Percentiles rank a stretch among this genome's conserved stretches.
These are phyloP conservation scores for Starmerella powellii DNA, from an alignment of 805 yeast genomes.

Conservation along the genomic window DNA sequence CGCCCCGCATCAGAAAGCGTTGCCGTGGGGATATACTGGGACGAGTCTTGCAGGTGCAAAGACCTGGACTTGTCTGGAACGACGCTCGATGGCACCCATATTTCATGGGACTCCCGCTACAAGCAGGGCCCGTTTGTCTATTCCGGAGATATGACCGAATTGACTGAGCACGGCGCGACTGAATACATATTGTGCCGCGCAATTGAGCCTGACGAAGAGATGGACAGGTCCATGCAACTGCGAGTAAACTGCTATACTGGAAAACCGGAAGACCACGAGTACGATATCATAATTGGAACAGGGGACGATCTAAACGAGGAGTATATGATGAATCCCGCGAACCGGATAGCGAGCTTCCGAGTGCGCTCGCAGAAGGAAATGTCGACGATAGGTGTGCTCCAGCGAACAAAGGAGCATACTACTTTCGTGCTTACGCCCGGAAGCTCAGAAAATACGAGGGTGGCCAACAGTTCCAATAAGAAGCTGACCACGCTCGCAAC, in stretches of 20 bases:
- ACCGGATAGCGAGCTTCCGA: neutral
- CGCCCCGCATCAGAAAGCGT: neutral
- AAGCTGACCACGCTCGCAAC: neutral
- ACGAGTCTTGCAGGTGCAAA: neutral
- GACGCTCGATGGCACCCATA: neutral
- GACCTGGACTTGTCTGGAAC: conserved; percentile 1
- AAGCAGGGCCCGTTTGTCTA: neutral
- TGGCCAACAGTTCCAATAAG: neutral
- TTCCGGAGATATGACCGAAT: neutral
- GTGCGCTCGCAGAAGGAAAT: neutral
- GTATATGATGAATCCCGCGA: conserved; percentile 2
- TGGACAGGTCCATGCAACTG: too few species aligned
- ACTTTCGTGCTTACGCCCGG: neutral
- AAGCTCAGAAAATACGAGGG: neutral
- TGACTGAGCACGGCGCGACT: neutral
- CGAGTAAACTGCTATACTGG: neutral
- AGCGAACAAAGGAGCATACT: neutral
- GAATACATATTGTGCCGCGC: neutral
- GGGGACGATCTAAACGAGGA: neutral
- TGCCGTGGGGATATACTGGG: conserved; percentile 3
- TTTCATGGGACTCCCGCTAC: neutral
- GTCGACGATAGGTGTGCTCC: neutral
- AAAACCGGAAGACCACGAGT: neutral
- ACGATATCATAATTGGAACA: neutral
- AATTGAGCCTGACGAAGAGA: too few species aligned